Evolutionary conservation across 305 asterid species (phyloP), one percentile per base, ranked within the genome.

Genomic region (Fraxinus latifolia): DNA sequence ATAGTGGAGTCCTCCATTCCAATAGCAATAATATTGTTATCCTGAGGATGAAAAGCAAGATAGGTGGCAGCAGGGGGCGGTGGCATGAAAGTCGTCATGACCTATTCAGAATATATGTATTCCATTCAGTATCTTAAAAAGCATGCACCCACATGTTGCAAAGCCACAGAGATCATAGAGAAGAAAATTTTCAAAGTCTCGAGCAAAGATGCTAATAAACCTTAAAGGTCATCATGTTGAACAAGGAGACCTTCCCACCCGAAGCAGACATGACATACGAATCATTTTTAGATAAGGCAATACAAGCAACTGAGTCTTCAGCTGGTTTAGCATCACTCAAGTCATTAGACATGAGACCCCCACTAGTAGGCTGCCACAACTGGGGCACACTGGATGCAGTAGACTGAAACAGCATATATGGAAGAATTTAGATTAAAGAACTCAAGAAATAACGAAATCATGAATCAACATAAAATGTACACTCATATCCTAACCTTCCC

Each of bases 161-260:
- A 73, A 37, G 67, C 19, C 50, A 37, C 47, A 31, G 37, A 25
- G 44, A 83, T 71, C 65, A 37, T 39, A 78, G 58, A 60, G 19
- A 29, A n/a, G 11, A 53, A 8, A 75, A 15, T n/a, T 55, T n/a
- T 33, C 12, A 29, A 23, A 44, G 27, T 53, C 82, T 74, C 80
- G 71, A 76, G 53, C 34, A 60, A 78, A 76, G 71, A 81, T n/a
- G 65, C 65, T 53, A 53, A 53, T 53, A 53, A 53, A 95, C 99
- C 99, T 95, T 94, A 81, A 94, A 95, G 67, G 97, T 94, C 99
- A 95, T 95, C 99, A 95, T 95, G 88, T 95, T 95, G 91, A 95
- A 95, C 88, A 95, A 88, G 79, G 99, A 95, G 78, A 95, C 95
- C 85, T 92, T 95, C 83, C 99, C 99, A 37, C 99, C 99, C 9